Percentiles rank a stretch among this genome's conserved stretches.
These are phyloP conservation scores for Geotrichum histeridarum DNA, from an alignment of 1,139 yeast species.

Conservation along the genomic window DNA sequence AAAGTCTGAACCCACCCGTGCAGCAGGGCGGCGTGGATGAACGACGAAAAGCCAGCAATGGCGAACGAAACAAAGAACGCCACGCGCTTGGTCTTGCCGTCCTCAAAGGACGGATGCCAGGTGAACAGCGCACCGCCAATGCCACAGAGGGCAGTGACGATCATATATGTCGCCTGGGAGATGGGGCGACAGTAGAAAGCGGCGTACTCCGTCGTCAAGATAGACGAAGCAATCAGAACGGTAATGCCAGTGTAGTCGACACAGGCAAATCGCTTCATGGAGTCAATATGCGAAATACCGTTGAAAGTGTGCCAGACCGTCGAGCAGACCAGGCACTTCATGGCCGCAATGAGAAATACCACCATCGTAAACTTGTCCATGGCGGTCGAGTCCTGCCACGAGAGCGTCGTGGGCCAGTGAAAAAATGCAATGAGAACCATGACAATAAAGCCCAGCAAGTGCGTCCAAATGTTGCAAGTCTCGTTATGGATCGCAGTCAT, in stretches of 20 bases:
- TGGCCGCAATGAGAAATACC: constrained; percentile 63
- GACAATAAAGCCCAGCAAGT: constrained; percentile 60
- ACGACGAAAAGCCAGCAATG: constrained; percentile 64
- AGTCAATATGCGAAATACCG: constrained; percentile 60
- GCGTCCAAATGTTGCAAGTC: constrained; percentile 92
- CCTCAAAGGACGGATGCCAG: constrained; percentile 87
- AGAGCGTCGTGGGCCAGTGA: constrained; percentile 53
- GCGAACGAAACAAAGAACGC: constrained; percentile 81
- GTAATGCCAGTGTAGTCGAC: constrained; percentile 95
- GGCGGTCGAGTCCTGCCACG: constrained; percentile 42
- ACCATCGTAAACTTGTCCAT: constrained; percentile 54
- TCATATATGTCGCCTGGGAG: constrained; percentile 48
- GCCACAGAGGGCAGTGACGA: constrained; percentile 63
- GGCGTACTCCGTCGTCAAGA: constrained; percentile 78
- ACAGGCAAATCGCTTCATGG: constrained; percentile 78
- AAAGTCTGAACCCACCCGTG: constrained; percentile 55
- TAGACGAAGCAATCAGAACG: constrained; percentile 81
- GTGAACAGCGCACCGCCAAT: constrained; percentile 68
- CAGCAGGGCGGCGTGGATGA: constrained; percentile 50
- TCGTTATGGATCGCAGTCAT: constrained; percentile 75
- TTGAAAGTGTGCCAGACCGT: constrained; percentile 90
- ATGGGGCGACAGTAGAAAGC: constrained; percentile 61
- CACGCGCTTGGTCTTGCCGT: constrained; percentile 69
- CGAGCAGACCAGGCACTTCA: constrained; percentile 72
- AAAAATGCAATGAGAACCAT: constrained; percentile 52